Base-by-base conservation (phyloP, 2,329 filamentous ascomycete species). In the Aspergillus neotritici region DNA sequence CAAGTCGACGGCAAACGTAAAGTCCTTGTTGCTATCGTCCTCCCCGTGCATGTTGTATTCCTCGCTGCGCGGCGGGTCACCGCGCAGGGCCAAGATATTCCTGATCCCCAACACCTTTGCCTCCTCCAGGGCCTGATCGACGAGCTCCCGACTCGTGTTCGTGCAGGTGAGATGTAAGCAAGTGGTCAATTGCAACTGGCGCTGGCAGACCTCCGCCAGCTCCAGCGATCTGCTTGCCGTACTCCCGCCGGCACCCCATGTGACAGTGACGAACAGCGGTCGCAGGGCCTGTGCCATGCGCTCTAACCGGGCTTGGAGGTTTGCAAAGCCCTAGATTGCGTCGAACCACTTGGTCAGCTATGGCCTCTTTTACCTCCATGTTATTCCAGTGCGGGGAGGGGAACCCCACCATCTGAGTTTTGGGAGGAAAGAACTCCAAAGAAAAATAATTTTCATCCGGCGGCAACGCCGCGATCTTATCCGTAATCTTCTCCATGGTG, bases 401-500 rank as follows among this genome's bases (percentile, higher is more conserved):
- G 32, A 35, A 60, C 58, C 68, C 57, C 61, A 80, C 78, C 83
- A 94, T 95, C 49, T 84, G 78, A 36, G 93, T 98, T 75, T 97
- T 98, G 51, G 93, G 93, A 54, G 93, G 93, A 73, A 98, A 98
- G 80, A 98, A 98, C 72, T 98, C 93, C 69, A 97, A 84, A 37
- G 93, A 97, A 71, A 95, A 94, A 75, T 93, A 97, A 64, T 79
- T 82, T 53, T 80, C 79, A 67, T 87, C 81, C 52, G 84, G 79
- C 66, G 87, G 86, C 72, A 98, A 73, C 49, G 88, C 87, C 70
- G 87, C 86, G 63, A 97, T 91, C 76, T 95, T 95, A 76, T 94
- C 86, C 50, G 88, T 94, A 64, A 96, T 90, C 71, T 87, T 93
- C 72, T 89, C 84, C 83, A 87, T 87, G 49, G 43, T 53, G 48